phyloP scores from a whole-genome alignment of 129 eudicot genomes.

The Calendula officinalis region DNA sequence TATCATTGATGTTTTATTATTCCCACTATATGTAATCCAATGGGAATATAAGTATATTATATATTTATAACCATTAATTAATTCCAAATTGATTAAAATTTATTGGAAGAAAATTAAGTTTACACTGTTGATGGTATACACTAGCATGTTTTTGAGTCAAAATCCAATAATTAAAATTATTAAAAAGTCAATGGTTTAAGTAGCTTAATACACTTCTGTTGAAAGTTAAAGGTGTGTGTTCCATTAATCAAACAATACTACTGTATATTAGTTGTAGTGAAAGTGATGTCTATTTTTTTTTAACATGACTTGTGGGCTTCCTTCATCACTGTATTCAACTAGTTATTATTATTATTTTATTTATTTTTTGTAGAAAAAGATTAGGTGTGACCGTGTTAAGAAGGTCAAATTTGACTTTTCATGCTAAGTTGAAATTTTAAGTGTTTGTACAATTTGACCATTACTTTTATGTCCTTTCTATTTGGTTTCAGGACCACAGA shows the following conservation, averaged over 20 bases:
- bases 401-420: constrained; percentile 55
- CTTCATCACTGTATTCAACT: constrained; percentile 29
- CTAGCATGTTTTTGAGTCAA: constrained; percentile 14
- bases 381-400: constrained; percentile 23
- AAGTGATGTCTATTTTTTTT: constrained; percentile 31
- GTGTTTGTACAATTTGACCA: constrained; percentile 47
- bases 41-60: background rate
- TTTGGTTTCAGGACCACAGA: constrained; percentile 13
- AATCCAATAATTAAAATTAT: background rate
- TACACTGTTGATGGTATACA: constrained; percentile 3
- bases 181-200: constrained; percentile 27
- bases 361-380: constrained; percentile 18
- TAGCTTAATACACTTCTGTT: constrained; percentile 18
- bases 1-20: background rate
- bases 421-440: constrained; percentile 51
- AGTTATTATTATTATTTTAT: constrained; percentile 18
- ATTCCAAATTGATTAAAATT: constrained; percentile 2
- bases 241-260: constrained; percentile 16
- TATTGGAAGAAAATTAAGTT: constrained; percentile 9
- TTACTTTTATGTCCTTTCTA: constrained; percentile 20
- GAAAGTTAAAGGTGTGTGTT: constrained; percentile 29
- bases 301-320: constrained; percentile 21
- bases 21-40: background rate
- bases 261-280: constrained; percentile 39
- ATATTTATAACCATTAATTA: background rate